phyloP scores from a whole-genome alignment of 2,329 filamentous ascomycete species.

The Fusarium sp. region DNA sequence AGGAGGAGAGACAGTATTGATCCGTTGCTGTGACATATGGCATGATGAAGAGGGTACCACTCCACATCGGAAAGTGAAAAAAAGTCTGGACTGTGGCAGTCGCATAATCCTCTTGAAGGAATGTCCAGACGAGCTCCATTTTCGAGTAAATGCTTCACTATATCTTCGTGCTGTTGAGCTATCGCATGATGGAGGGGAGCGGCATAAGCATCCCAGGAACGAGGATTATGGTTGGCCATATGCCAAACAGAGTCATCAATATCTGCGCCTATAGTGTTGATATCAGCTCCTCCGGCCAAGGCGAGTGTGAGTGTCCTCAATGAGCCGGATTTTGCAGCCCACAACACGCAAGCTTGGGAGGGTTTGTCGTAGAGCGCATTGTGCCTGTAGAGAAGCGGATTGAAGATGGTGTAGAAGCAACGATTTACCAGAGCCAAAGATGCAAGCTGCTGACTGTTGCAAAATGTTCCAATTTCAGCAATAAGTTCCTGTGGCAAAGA shows the following conservation, averaged over 20 bases:
- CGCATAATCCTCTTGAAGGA: not conserved
- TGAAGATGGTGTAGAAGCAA: constrained; percentile 9
- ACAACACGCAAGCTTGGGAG: not conserved
- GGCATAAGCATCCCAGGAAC: not conserved
- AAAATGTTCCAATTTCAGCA: not conserved
- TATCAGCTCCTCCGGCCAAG: constrained; percentile 8
- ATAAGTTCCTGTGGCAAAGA: constrained; percentile 6
- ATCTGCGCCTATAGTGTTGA: not conserved
- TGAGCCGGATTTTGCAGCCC: constrained; percentile 12
- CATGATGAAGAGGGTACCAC: constrained; percentile 23
- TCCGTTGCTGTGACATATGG: constrained; percentile 1
- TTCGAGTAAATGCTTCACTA: constrained; percentile 25
- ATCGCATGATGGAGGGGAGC: constrained; percentile 18
- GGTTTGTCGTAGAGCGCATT: constrained; percentile 17
- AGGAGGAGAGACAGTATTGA: constrained; percentile 4
- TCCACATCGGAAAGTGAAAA: too few relatives aligned
- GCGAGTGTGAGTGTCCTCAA: constrained; percentile 12
- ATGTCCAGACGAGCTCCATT: constrained; percentile 5
- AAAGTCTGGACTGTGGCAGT: not conserved
- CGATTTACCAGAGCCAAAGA: constrained; percentile 4
- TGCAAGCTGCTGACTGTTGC: constrained; percentile 1
- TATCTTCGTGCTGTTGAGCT: not conserved
- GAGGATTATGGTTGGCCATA: not conserved
- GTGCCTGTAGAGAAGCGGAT: constrained; percentile 9
- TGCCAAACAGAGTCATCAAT: not conserved